phyloP scores from a whole-genome alignment of 2,329 filamentous ascomycete species.

The Ascochyta fabae region DNA sequence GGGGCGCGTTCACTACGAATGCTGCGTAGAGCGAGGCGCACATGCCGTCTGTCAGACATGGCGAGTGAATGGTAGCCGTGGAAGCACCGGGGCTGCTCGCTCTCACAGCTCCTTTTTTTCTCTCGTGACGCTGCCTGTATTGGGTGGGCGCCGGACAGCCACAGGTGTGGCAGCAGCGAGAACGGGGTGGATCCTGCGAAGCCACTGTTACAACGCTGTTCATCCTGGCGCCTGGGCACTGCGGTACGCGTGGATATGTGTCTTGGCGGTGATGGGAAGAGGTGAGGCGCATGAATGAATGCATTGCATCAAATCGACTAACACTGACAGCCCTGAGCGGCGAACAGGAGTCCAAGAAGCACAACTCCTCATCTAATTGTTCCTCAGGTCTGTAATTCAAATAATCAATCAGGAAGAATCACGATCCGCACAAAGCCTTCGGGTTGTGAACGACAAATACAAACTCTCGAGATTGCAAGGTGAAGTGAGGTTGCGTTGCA shows the following conservation, averaged over 20 bases:
- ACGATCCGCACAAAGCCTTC: too few species aligned
- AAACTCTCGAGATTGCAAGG: conserved; percentile 2
- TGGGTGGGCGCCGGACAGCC: background rate
- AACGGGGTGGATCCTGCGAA: conserved; percentile 1
- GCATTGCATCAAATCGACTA: background rate
- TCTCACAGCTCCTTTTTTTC: background rate
- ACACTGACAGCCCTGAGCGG: background rate
- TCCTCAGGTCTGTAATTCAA: too few species aligned
- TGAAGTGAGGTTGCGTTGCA: conserved; percentile 18
- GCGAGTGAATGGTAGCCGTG: background rate
- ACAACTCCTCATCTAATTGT: background rate
- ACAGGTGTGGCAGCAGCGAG: conserved; percentile 9
- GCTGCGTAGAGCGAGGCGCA: background rate
- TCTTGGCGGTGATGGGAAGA: conserved; percentile 10
- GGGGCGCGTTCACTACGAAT: background rate
- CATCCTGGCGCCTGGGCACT: conserved; percentile 15
- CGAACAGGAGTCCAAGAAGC: too few species aligned
- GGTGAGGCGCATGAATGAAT: conserved; percentile 9
- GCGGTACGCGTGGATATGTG: conserved; percentile 19
- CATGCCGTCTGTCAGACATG: background rate
- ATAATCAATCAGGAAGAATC: background rate
- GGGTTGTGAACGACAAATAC: background rate
- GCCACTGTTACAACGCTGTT: conserved; percentile 5
- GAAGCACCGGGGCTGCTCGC: background rate
- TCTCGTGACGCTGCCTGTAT: background rate